Evolutionary conservation across 2,329 filamentous ascomycete species (phyloP).

Genomic region (Neofusicoccum cordaticola): DNA sequence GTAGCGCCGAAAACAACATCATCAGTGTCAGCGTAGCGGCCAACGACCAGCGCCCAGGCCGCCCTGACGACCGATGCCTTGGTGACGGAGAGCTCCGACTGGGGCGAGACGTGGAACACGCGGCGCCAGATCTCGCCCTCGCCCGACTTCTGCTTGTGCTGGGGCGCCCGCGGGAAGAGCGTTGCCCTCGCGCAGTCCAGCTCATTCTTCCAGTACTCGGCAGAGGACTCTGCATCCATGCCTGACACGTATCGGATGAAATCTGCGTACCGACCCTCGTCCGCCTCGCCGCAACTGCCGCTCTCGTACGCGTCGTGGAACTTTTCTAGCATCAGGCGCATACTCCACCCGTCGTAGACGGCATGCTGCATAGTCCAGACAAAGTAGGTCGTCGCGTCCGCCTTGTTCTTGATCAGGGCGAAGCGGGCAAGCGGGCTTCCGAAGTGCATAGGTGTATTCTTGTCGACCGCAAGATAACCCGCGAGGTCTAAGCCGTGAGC

Average conservation of each 20-base stretch:
- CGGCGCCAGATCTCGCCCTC: neutral
- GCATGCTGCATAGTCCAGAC: neutral
- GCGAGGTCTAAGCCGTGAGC: constrained; percentile 17
- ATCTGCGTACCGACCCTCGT: neutral
- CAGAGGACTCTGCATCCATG: neutral
- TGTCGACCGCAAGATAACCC: constrained; percentile 35
- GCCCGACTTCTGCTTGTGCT: neutral
- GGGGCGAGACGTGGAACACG: neutral
- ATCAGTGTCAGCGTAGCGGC: neutral
- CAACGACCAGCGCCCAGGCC: neutral
- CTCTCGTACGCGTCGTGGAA: neutral
- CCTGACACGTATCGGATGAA: neutral
- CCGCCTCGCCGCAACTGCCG: neutral
- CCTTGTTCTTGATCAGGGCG: too few species aligned
- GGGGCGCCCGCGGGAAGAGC: neutral
- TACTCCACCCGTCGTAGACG: constrained; percentile 1
- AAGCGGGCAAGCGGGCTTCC: too few species aligned
- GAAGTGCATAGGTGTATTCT: constrained; percentile 17
- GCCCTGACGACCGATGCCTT: neutral
- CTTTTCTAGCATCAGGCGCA: neutral
- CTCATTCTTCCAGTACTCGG: neutral
- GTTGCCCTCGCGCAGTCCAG: neutral
- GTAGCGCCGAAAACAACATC: constrained; percentile 55
- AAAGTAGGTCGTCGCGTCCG: neutral
- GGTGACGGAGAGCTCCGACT: neutral